Evolutionary conservation across 805 yeast genomes (phyloP), one percentile per base, ranked within the genome.

Genomic region (Maudiozyma saulgeensis): DNA sequence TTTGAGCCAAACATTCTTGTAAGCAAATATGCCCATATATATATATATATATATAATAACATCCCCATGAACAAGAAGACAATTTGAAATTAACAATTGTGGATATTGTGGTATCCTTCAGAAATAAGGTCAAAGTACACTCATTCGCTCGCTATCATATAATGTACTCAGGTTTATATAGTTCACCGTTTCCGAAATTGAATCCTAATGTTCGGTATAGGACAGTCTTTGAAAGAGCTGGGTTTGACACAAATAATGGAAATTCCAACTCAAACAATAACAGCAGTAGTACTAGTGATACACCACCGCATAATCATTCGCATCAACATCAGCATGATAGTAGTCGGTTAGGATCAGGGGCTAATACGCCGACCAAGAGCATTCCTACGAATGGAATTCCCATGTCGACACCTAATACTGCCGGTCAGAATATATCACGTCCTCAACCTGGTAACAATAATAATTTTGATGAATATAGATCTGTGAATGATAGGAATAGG

Each of bases 201-300:
- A 80, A 79, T 48, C 78, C 84, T 0, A 76, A 77, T 37, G 80
- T 75, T 44, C 68, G 80, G 28, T 82, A 81, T 57, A 74, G 74
- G 56, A 82, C 89, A 1, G 93, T 84, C 2, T 79, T 84, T 64
- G 93, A 86, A 61, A 68, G 93, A 55, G 93, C 93, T 0, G 95
- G 95, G 0, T 86, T 86, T 58, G 93, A 85, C 23, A 53, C 55
- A 15, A 54, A 53, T 28, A 28, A 4, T 19, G 15, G 6, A 8
- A 23, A 15, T 23, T 21, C 42, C 25, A 39, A 39, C 16, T 7
- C 26, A 18, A 18, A 5, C 6, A 4, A 34, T 34, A 34, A n/a
- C 15, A 16, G 9, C 11, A n/a, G 3, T 7, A 35, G 9, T 15
- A 35, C 16, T 35, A 15, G 6, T 9, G 13, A 13, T 35, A 8